phyloP scores from a whole-genome alignment of 2,329 filamentous ascomycete genomes.

The Penicillium sp. region DNA sequence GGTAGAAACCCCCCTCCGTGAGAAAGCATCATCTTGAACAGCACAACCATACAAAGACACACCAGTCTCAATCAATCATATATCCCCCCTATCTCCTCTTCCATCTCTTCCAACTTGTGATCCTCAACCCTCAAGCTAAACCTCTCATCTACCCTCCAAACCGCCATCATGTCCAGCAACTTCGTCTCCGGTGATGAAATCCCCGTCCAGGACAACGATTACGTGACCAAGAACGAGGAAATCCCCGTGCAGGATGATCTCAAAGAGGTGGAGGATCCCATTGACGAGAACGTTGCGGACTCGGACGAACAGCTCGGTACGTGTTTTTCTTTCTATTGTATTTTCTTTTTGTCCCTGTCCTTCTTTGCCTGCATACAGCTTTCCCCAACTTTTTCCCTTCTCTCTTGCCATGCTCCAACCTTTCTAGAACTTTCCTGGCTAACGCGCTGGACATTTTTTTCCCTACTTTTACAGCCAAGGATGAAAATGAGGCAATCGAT shows the following conservation, averaged over 20 bases:
- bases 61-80: neutral
- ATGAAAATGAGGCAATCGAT: neutral
- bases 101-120: neutral
- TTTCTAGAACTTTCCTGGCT: too few species aligned
- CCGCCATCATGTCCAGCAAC: too few species aligned
- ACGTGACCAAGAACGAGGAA: neutral
- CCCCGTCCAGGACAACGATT: neutral
- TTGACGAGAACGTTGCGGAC: neutral
- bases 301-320: slow-evolving; percentile 1
- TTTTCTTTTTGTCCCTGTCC: too few species aligned
- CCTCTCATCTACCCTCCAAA: neutral
- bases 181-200: too few species aligned
- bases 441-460: neutral
- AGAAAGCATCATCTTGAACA: neutral
- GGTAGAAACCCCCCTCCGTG: neutral
- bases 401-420: too few species aligned
- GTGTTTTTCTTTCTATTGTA: neutral
- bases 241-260: neutral
- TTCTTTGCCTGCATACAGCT: too few species aligned
- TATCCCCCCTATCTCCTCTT: too few species aligned
- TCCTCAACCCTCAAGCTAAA: neutral
- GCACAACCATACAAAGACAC: neutral
- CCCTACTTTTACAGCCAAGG: neutral
- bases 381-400: too few species aligned
- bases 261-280: neutral